phyloP scores from a whole-genome alignment of 75 land plant genomes.

The Chamaecyparis obtusa region DNA sequence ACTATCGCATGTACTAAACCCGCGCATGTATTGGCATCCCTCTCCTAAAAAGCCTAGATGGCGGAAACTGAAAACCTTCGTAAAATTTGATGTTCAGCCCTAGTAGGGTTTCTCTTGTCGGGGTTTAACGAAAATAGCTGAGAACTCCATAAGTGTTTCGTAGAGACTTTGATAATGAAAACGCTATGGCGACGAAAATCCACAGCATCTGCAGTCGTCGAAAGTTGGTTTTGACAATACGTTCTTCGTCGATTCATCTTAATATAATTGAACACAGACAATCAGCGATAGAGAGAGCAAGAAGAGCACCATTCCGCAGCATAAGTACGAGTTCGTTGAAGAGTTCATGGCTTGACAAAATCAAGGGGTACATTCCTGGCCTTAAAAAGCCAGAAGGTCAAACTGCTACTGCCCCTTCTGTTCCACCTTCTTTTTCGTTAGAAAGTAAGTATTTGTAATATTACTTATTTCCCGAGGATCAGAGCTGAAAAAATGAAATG shows the following conservation, averaged over 20 bases:
- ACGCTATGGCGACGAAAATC: not conserved
- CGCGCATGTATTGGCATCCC: too few species aligned
- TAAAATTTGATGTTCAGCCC: not conserved
- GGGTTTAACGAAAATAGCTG: not conserved
- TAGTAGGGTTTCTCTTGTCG: not conserved
- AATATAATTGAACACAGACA: not conserved
- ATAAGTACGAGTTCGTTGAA: not conserved
- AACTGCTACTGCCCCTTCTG: not conserved
- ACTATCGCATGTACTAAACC: too few species aligned
- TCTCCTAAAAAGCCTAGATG: too few species aligned
- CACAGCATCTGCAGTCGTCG: not conserved
- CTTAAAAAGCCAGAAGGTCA: not conserved
- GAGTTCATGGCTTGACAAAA: conserved; percentile 1
- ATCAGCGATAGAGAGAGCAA: not conserved
- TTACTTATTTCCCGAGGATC: not conserved
- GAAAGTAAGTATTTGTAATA: not conserved
- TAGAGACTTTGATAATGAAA: not conserved
- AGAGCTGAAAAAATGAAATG: not conserved
- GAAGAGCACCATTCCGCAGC: not conserved
- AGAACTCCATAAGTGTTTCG: not conserved
- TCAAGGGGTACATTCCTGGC: conserved; percentile 1
- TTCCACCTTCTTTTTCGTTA: not conserved
- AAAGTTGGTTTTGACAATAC: not conserved
- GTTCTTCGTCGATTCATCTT: not conserved
- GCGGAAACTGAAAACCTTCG: not conserved